These are phyloP conservation scores for Aspergillus eucalypticola DNA, from an alignment of 2,329 filamentous ascomycete species.

Conservation along the genomic window DNA sequence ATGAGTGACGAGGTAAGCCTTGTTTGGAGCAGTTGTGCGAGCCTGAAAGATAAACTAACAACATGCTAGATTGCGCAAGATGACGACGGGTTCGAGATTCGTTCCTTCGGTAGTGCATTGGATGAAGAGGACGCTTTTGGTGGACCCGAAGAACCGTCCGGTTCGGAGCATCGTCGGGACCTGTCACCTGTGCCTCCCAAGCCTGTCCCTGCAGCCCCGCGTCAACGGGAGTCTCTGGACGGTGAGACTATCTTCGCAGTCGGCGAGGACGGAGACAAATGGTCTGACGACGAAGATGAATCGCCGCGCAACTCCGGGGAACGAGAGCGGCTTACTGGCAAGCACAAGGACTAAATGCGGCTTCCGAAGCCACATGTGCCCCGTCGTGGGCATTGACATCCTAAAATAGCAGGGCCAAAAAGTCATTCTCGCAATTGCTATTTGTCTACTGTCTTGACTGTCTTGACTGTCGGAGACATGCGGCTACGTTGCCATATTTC, in stretches of 20 bases:
- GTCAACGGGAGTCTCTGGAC: constrained; percentile 66
- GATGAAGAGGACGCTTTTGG: constrained; percentile 61
- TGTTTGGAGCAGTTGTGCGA: background rate
- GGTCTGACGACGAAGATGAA: constrained; percentile 69
- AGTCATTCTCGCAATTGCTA: background rate
- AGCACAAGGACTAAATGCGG: constrained; percentile 38
- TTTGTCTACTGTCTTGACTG: constrained; percentile 14
- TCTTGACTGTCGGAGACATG: constrained; percentile 10
- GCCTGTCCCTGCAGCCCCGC: constrained; percentile 51
- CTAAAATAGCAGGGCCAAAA: background rate
- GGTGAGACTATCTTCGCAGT: constrained; percentile 96
- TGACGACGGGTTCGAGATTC: constrained; percentile 96
- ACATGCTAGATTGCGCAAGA: constrained; percentile 77
- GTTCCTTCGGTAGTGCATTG: constrained; percentile 76
- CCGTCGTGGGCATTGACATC: background rate
- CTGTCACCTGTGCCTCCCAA: constrained; percentile 50
- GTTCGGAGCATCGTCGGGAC: constrained; percentile 35
- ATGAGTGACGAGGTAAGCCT: constrained; percentile 85
- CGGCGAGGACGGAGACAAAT: constrained; percentile 80
- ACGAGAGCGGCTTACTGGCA: constrained; percentile 52
- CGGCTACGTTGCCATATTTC: constrained; percentile 1
- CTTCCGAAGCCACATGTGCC: background rate
- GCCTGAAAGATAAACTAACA: constrained; percentile 28
- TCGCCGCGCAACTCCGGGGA: constrained; percentile 52
- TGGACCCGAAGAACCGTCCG: constrained; percentile 37